These are phyloP conservation scores for Priceomyces medius DNA, from an alignment of 805 yeast genomes.

Conservation along the genomic window DNA sequence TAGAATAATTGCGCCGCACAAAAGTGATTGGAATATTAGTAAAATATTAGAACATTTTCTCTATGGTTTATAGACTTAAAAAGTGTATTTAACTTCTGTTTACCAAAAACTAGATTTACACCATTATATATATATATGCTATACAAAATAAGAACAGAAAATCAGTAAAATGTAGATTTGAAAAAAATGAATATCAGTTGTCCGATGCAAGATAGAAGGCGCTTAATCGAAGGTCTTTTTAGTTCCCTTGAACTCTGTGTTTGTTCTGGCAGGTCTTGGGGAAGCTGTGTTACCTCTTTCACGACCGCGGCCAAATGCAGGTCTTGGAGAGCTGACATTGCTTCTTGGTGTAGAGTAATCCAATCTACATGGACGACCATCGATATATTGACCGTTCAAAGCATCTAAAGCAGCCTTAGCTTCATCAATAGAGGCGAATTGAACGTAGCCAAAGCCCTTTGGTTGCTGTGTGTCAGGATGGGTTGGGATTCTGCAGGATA, in stretches of 20 bases:
- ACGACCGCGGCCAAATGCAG: constrained; percentile 41
- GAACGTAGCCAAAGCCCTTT: constrained; percentile 98
- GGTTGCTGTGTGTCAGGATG: constrained; percentile 99
- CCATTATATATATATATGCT: neutral
- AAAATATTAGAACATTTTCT: too few relatives aligned
- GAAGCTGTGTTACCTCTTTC: constrained; percentile 47
- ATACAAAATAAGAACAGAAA: neutral
- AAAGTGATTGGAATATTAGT: too few relatives aligned
- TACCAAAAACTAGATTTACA: neutral
- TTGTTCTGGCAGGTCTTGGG: constrained; percentile 63
- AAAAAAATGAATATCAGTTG: neutral
- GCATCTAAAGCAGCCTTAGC: constrained; percentile 87
- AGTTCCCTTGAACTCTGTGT: constrained; percentile 76
- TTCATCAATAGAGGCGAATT: constrained; percentile 80
- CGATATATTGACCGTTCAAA: constrained; percentile 83
- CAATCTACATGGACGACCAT: constrained; percentile 90
- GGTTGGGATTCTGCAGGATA: constrained; percentile 93
- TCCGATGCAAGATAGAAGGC: neutral
- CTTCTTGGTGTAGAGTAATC: constrained; percentile 94
- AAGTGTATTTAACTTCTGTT: too few relatives aligned
- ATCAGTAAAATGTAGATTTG: constrained; percentile 2
- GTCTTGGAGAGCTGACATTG: constrained; percentile 24
- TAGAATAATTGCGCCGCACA: too few relatives aligned
- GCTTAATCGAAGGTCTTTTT: constrained; percentile 76
- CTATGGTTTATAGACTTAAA: too few relatives aligned